phyloP scores from a whole-genome alignment of 257 asterid species.

The Agastache rugosa region DNA sequence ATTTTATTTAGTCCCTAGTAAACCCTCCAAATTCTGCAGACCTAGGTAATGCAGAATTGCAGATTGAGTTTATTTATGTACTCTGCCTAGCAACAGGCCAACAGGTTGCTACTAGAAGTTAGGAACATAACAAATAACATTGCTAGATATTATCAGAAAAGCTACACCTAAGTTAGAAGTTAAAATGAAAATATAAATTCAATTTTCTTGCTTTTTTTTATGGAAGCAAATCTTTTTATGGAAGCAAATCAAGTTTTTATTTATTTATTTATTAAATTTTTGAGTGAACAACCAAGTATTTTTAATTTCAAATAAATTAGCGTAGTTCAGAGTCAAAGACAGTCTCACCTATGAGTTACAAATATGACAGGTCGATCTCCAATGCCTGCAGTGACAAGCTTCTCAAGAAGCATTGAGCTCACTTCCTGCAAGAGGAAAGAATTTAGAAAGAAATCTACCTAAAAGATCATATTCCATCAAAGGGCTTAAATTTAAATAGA shows the following conservation, averaged over 20 bases:
- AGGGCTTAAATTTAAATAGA: constrained; percentile 9
- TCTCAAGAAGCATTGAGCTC: constrained; percentile 91
- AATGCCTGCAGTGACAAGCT: constrained; percentile 91
- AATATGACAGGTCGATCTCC: constrained; percentile 96
- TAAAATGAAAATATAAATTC: constrained; percentile 4
- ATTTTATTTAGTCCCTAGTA: background rate
- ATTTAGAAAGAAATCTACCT: constrained; percentile 29
- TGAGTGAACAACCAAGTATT: background rate
- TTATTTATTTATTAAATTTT: background rate
- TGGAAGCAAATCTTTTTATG: background rate
- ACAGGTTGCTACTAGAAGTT: constrained; percentile 28
- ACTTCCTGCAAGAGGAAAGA: constrained; percentile 66
- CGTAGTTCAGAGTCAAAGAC: constrained; percentile 7
- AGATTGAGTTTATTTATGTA: constrained; percentile 17
- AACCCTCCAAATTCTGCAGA: constrained; percentile 26
- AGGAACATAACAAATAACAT: background rate
- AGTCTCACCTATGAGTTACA: constrained; percentile 85
- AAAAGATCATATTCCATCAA: constrained; percentile 27
- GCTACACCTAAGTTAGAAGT: constrained; percentile 19
- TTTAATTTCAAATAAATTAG: background rate
- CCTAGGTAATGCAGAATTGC: constrained; percentile 20
- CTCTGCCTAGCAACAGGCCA: constrained; percentile 21
- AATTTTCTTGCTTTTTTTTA: background rate
- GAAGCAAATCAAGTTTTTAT: background rate
- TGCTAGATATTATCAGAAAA: constrained; percentile 10